Evolutionary conservation across 2,329 filamentous ascomycete species (phyloP), one percentile per base, ranked within the genome.

Genomic region (Verticillium nubilum): DNA sequence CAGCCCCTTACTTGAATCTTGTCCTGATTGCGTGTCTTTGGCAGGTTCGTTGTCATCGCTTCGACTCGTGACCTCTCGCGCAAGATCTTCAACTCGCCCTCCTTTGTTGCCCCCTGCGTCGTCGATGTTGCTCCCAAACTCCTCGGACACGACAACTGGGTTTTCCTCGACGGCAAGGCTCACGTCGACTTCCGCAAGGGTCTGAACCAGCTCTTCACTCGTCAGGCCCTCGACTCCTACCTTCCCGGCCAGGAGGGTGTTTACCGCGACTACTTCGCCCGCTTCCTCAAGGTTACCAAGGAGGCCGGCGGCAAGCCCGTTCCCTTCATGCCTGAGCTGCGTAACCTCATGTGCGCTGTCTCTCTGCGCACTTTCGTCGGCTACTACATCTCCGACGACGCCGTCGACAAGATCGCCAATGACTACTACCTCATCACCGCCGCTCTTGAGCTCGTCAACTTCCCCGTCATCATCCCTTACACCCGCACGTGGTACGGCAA

Each of bases 151-250:
- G 89, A 90, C 69, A 97, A 97, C 80, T 99, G 93, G 92, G 95
- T 98, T 19, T 98, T 98, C 78, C 81, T 99, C 65, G 94, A 98
- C 71, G 95, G 95, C 70, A 96, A 93, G 78, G 86, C 87, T 42
- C 95, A 99, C 69, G 91, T 97, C 66, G 95, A 98, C 70, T 99
- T 95, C 78, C 93, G 95, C 73, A 98, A 97, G 80, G 95, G 95
- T 58, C 82, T 99, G 66, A 98, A 97, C 74, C 89, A 88, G 60
- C 85, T 98, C 28, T 99, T 99, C 80, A 98, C 94, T 52, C 91
- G 92, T 71, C 86, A 90, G 72, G 92, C 94, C 23, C 86, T 99
- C 69, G 88, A 92, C 67, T 82, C 81, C 67, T 99, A 98, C 75
- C 86, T 99, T 54, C 95, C 94, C 50, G 90, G 91, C 54, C 91